Conservation (phyloP, 768 basidiomycete species). For the Leccinum variicolor region DNA sequence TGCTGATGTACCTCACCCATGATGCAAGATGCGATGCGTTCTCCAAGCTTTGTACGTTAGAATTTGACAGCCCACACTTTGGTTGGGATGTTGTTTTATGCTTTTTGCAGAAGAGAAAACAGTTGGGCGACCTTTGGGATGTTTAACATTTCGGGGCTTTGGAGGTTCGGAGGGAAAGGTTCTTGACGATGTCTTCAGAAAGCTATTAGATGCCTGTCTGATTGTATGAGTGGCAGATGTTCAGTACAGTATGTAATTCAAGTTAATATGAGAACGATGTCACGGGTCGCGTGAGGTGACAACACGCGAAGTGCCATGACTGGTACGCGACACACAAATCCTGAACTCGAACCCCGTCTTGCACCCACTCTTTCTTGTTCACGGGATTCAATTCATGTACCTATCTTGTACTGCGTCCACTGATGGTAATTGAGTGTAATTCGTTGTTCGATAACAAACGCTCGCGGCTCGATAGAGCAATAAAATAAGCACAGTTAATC, state of each 20-base stretch:
- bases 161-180: conserved; percentile 13
- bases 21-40: conserved; percentile 28
- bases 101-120: conserved; percentile 25
- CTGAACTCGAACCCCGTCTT: background rate
- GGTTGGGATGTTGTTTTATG: conserved; percentile 27
- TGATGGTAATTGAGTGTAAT: no score
- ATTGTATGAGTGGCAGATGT: conserved; percentile 13
- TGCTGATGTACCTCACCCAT: conserved; percentile 24
- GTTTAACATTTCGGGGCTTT: conserved; percentile 23
- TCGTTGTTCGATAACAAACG: no score
- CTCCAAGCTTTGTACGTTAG: conserved; percentile 13
- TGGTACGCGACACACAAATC: background rate
- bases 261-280: conserved; percentile 1
- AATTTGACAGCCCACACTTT: conserved; percentile 25
- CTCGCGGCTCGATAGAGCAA: no score
- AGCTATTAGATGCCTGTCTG: conserved; percentile 21
- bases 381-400: no score
- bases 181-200: conserved; percentile 20
- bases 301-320: conserved; percentile 24
- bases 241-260: background rate
- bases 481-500: no score
- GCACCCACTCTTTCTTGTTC: no score
- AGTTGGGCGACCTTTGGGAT: conserved; percentile 12
- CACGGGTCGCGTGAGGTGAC: conserved; percentile 21
- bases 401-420: no score